Evolutionary conservation across 1,139 yeast species (phyloP), one percentile per base, ranked within the genome.

Genomic region (Yamadazyma atlantica): DNA sequence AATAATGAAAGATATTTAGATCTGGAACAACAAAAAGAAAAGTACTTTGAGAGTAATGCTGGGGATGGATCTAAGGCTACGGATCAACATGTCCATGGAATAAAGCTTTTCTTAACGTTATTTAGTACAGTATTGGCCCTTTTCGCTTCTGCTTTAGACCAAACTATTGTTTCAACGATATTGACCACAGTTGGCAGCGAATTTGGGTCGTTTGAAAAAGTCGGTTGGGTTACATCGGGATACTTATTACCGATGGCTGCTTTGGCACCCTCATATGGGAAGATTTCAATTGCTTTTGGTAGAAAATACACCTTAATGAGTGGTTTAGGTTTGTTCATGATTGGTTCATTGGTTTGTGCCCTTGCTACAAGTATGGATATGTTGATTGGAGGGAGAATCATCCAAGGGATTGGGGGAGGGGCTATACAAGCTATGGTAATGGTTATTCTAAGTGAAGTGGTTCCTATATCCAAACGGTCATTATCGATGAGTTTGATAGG

Each of bases 361-460:
- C 55, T 81, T 4, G 66, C 89, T 0, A 64, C 55, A 14, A 67
- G 69, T 28, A 80, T 82, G 80, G 64, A 70, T 46, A 73, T 76
- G 69, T 60, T 84, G 37, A 80, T 85, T 43, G 87, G 80, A 1
- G 90, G 88, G 1, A 68, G 92, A 49, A 82, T 80, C 5, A 62
- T 85, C 25, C 81, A 82, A 37, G 94, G 94, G 38, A 52, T 80
- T 34, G 94, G 92, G 12, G 90, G 84, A 7, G 85, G 87, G 28
- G 86, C 86, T 8, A 71, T 82, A 30, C 80, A 78, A 46, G 69
- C 82, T 2, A 63, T 82, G 65, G 78, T 75, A 9, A 67, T 74
- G 41, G 76, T 82, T 26, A 75, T 83, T 34, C 62, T 78, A 16
- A 72, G 84, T 4, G 88, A 83, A 46, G 58, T 78, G 11, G 81